These are phyloP conservation scores for Parafenestella ontariensis DNA, from an alignment of 2,329 filamentous ascomycete species.

Conservation along the genomic window DNA sequence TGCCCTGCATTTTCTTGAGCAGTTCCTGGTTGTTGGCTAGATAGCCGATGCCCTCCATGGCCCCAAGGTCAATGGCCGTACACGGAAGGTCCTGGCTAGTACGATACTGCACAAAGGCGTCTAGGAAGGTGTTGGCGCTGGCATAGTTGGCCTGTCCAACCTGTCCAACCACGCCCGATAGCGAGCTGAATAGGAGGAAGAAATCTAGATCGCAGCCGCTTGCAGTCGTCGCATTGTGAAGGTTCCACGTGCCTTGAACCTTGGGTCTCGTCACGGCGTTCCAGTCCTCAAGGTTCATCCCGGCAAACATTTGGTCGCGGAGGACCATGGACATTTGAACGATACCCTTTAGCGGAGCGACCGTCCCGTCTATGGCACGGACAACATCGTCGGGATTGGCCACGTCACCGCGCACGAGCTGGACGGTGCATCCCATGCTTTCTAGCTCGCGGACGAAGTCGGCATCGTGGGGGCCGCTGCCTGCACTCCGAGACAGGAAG, in stretches of 20 bases:
- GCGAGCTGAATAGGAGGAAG: constrained; percentile 40
- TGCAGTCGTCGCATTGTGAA: constrained; percentile 22
- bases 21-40: constrained; percentile 20
- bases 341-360: constrained; percentile 11
- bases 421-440: constrained; percentile 13
- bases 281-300: constrained; percentile 22
- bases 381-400: constrained; percentile 3
- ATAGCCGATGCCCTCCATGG: constrained; percentile 53
- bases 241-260: constrained; percentile 29
- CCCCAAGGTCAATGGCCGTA: constrained; percentile 59
- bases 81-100: constrained; percentile 42
- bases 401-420: constrained; percentile 11
- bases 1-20: too few relatives aligned
- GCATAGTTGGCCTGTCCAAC: constrained; percentile 55
- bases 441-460: constrained; percentile 13
- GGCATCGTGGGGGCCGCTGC: neutral
- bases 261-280: constrained; percentile 17
- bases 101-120: constrained; percentile 29
- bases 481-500: constrained; percentile 22
- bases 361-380: constrained; percentile 1
- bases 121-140: constrained; percentile 51
- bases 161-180: constrained; percentile 31
- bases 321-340: constrained; percentile 26
- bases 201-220: constrained; percentile 24
- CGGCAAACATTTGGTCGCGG: neutral